Evolutionary conservation across 768 basidiomycete species (phyloP), one percentile per base, ranked within the genome.

Genomic region (Russula griseocarnosa): DNA sequence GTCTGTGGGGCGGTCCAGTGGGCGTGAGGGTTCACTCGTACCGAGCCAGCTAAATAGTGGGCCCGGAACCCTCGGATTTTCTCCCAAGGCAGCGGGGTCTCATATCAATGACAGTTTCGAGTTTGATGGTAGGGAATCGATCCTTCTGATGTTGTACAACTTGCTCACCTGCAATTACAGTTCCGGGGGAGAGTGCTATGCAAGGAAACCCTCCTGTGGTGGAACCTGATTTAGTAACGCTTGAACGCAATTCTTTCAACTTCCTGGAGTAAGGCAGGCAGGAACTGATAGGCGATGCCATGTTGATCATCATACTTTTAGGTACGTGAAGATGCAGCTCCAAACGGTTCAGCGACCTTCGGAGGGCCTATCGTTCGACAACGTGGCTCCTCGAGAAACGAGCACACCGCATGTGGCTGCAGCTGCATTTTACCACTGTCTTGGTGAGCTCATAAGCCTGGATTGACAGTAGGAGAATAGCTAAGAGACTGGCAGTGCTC

Each of bases 341-440:
- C 82, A 81, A 64, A 81, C 85, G 0, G 79, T 86, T 58, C 80
- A 86, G 28, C 75, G 74, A 53, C 73, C 77, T 8, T 72, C 76
- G 18, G 74, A 77, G 18, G 73, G 76, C 60, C 75, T 92, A 38
- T 78, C 75, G 11, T 90, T 92, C 70, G 83, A 87, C 62, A 79
- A 78, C 36, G 79, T 93, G 38, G 87, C 85, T 11, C 90, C 89
- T 11, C 81, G 76, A 66, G 71, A 74, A 50, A 83, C 86, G 1
- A 90, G 86, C 69, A 89, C 87, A 5, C 79, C 83, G 11, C 89
- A 86, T 70, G 87, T 93, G 42, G 92, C 89, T 11, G 86, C 91
- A 10, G 83, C 88, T 18, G 92, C 85, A 5, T 86, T 94, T 72
- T 91, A 94, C 73, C 90, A 94, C 68, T 92, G 90, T 71, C 79